Percentiles rank a stretch among this genome's conserved stretches.
These are phyloP conservation scores for Claviceps capensis DNA, from an alignment of 2,329 filamentous ascomycete genomes.

Conservation along the genomic window DNA sequence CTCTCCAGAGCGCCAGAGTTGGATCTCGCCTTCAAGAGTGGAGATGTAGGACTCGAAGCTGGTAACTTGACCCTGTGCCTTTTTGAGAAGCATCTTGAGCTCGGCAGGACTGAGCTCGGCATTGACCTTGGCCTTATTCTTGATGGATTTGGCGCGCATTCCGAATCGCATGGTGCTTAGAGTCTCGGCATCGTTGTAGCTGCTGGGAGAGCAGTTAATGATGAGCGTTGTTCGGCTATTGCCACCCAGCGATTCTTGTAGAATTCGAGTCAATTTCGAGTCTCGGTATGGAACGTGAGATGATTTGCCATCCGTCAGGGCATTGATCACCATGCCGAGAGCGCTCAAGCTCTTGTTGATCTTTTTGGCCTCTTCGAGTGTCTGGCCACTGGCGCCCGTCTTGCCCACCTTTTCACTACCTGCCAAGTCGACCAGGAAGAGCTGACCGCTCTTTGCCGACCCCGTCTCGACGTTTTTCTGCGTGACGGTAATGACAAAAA, in stretches of 20 bases:
- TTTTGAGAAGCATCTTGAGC: constrained; percentile 84
- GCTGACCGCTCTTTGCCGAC: constrained; percentile 87
- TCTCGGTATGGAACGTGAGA: constrained; percentile 94
- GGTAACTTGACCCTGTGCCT: constrained; percentile 78
- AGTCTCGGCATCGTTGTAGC: constrained; percentile 94
- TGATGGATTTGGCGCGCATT: constrained; percentile 94
- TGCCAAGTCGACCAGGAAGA: constrained; percentile 95
- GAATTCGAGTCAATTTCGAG: constrained; percentile 90
- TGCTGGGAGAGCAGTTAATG: constrained; percentile 97
- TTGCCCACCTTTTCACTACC: constrained; percentile 98
- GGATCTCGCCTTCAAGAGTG: constrained; percentile 71
- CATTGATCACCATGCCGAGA: constrained; percentile 97
- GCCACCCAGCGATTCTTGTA: constrained; percentile 94
- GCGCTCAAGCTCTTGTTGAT: constrained; percentile 99
- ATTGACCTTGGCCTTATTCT: constrained; percentile 99
- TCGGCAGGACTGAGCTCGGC: constrained; percentile 92
- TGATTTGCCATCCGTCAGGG: constrained; percentile 91
- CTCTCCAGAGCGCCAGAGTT: constrained; percentile 78
- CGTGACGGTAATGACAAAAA: constrained; percentile 91
- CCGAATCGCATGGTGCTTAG: constrained; percentile 86
- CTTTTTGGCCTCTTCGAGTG: constrained; percentile 96
- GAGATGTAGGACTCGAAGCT: constrained; percentile 81
- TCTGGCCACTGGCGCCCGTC: constrained; percentile 94
- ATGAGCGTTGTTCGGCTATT: constrained; percentile 98
- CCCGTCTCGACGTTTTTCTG: constrained; percentile 97